These are phyloP conservation scores for Petrea volubilis DNA, from an alignment of 257 asterid species.

Conservation along the genomic window DNA sequence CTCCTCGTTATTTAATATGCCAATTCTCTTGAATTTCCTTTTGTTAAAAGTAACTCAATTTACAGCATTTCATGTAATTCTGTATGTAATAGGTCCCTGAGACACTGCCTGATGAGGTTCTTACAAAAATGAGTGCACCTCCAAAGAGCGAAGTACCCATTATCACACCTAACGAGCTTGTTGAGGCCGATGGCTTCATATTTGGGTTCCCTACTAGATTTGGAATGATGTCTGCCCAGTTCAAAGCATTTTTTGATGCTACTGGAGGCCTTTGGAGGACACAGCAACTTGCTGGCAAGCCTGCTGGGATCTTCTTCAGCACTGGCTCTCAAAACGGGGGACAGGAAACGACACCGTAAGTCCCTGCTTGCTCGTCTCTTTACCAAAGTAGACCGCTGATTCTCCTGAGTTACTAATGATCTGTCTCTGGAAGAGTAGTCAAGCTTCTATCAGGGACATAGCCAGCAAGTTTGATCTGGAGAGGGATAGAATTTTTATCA, in stretches of 20 bases:
- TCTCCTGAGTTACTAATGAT: background rate
- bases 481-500: no score
- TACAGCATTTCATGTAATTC: background rate
- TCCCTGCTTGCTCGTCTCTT: background rate
- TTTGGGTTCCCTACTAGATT: constrained; percentile 87
- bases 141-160: constrained; percentile 63
- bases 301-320: constrained; percentile 88
- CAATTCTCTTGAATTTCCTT: background rate
- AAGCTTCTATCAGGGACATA: no score
- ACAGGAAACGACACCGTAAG: constrained; percentile 81
- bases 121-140: constrained; percentile 81
- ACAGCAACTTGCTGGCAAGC: constrained; percentile 82
- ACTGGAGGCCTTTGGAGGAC: constrained; percentile 89
- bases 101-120: constrained; percentile 68
- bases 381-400: background rate
- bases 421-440: background rate
- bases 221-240: constrained; percentile 90
- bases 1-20: background rate
- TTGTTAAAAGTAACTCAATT: background rate
- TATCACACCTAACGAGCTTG: constrained; percentile 60
- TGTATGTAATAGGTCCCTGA: constrained; percentile 59
- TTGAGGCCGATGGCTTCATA: constrained; percentile 74
- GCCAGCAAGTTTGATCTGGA: no score
- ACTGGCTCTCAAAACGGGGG: constrained; percentile 93
- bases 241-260: constrained; percentile 83